Conservation (phyloP, 1,284 basidiomycete genomes). For the Termitomyces sp. region DNA sequence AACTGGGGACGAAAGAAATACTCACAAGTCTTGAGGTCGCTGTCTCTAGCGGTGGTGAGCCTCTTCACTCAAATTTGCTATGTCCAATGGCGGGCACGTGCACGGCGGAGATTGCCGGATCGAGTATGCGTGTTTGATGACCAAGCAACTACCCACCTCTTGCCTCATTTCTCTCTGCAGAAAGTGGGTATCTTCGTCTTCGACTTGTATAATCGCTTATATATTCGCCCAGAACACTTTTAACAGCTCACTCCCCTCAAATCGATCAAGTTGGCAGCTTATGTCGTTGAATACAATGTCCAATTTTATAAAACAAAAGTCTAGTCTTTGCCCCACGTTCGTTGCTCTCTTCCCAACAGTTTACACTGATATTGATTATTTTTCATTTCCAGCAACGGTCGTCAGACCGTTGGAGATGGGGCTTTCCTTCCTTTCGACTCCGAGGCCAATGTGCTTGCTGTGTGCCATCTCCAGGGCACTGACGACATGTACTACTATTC, state of each 20-base stretch:
- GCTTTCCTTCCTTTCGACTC: conserved; percentile 71
- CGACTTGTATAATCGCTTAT: conserved; percentile 1
- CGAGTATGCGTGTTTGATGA: conserved; percentile 14
- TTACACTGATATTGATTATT: conserved; percentile 26
- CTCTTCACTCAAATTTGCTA: conserved; percentile 15
- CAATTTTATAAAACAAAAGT: conserved; percentile 69
- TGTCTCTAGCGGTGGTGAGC: conserved; percentile 32
- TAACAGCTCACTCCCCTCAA: conserved; percentile 15
- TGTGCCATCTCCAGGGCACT: conserved; percentile 75
- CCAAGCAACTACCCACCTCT: conserved; percentile 8
- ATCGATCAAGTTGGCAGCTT: conserved; percentile 70
- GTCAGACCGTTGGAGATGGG: conserved; percentile 92
- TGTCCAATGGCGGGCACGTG: conserved; percentile 12
- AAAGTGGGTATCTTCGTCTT: neutral
- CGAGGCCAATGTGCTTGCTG: conserved; percentile 74
- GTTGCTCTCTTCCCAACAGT: conserved; percentile 34
- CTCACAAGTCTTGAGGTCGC: conserved; percentile 30
- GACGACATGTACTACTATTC: conserved; percentile 83
- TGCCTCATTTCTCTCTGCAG: conserved; percentile 4
- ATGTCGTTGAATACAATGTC: conserved; percentile 69
- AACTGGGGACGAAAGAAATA: conserved; percentile 8
- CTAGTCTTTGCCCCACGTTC: conserved; percentile 87
- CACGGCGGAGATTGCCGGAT: conserved; percentile 14
- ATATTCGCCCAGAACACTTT: conserved; percentile 6
- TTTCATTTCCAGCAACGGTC: conserved; percentile 67